Percentiles rank a stretch among this genome's conserved stretches.
These are phyloP conservation scores for Nadsonia fulvescens DNA, from an alignment of 805 yeast species.

Conservation along the genomic window DNA sequence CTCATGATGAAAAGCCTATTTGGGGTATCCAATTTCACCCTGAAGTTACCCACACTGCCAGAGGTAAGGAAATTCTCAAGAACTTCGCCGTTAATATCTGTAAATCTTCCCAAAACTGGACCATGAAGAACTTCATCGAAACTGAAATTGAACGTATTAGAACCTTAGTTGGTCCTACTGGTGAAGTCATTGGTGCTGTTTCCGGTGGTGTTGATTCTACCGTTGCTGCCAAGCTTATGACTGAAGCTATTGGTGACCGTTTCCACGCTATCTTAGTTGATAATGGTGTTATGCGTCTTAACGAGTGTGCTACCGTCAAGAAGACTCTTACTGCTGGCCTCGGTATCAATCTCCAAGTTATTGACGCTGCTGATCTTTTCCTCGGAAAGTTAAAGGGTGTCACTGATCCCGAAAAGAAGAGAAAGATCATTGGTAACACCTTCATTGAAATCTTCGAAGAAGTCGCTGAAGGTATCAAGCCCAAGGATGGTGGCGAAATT, in stretches of 20 bases:
- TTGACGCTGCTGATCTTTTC: constrained; percentile 87
- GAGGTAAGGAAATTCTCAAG: constrained; percentile 72
- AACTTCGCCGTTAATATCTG: constrained; percentile 91
- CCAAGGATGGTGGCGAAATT: constrained; percentile 74
- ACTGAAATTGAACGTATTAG: constrained; percentile 90
- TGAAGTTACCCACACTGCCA: constrained; percentile 89
- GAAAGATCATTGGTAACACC: constrained; percentile 96
- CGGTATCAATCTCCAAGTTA: constrained; percentile 85
- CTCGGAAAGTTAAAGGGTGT: constrained; percentile 75
- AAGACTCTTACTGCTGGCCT: constrained; percentile 80
- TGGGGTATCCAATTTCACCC: constrained; percentile 98
- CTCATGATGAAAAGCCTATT: constrained; percentile 52
- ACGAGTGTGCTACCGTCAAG: constrained; percentile 81
- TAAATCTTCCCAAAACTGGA: constrained; percentile 79
- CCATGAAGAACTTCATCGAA: constrained; percentile 93
- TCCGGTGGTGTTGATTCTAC: constrained; percentile 99
- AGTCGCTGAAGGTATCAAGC: constrained; percentile 82
- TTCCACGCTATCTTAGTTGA: constrained; percentile 97
- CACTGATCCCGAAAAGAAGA: constrained; percentile 96
- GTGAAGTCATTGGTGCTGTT: constrained; percentile 98
- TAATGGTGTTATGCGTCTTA: constrained; percentile 90
- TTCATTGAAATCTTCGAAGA: constrained; percentile 94
- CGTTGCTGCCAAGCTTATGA: constrained; percentile 95
- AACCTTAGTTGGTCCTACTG: constrained; percentile 85
- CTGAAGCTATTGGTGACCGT: constrained; percentile 95